Percentiles rank a stretch among this genome's conserved stretches.
Evolutionary conservation across 2,329 filamentous ascomycete species (phyloP).

Genomic region (Fusarium veterinarium): DNA sequence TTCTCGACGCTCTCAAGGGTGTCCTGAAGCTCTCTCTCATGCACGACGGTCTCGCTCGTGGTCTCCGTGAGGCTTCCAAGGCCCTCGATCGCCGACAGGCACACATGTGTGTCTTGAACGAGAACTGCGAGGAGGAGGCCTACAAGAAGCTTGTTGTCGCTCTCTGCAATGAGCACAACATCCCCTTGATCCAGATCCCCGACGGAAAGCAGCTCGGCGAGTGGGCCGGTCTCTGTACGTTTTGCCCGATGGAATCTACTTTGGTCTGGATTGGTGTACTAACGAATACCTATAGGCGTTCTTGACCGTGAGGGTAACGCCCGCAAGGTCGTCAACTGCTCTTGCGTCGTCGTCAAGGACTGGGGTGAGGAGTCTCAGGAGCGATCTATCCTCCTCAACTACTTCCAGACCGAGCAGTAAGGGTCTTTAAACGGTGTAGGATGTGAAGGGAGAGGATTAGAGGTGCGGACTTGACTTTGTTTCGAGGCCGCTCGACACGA

Average conservation of each 20-base stretch:
- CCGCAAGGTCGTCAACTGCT: conserved; percentile 99
- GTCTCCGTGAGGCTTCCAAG: conserved; percentile 98
- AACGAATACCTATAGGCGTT: conserved; percentile 73
- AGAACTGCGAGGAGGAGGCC: conserved; percentile 99
- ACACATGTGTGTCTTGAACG: conserved; percentile 99
- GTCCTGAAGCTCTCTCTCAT: conserved; percentile 98
- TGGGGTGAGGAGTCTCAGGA: conserved; percentile 99
- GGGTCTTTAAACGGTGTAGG: conserved; percentile 46
- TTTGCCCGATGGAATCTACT: neutral
- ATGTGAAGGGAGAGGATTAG: conserved; percentile 55
- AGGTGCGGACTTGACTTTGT: conserved; percentile 51
- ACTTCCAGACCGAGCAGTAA: conserved; percentile 95
- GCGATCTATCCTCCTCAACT: conserved; percentile 99
- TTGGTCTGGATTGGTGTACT: conserved; percentile 39
- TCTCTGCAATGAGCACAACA: conserved; percentile 99
- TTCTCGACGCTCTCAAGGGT: conserved; percentile 98
- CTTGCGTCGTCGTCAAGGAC: conserved; percentile 99
- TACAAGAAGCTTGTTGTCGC: conserved; percentile 99
- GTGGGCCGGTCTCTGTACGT: conserved; percentile 99
- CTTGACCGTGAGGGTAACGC: conserved; percentile 99
- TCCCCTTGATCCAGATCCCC: conserved; percentile 99
- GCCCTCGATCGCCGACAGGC: conserved; percentile 98
- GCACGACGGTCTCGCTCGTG: conserved; percentile 98
- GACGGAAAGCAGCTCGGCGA: conserved; percentile 99
- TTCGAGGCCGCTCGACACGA: conserved; percentile 50